phyloP scores from a whole-genome alignment of 2,329 filamentous ascomycete genomes.

The Curvularia eragrostidis region DNA sequence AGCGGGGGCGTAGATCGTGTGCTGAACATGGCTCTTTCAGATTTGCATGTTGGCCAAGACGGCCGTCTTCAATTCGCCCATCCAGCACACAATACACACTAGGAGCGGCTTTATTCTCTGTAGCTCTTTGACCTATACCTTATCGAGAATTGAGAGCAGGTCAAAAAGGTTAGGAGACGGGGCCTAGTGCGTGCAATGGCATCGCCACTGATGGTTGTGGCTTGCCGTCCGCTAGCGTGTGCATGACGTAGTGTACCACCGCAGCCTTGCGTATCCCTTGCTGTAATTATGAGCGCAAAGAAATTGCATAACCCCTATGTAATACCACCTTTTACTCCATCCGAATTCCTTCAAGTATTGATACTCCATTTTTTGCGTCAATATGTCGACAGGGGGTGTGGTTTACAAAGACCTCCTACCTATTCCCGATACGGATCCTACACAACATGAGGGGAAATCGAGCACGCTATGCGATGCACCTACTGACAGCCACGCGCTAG shows the following conservation, averaged over 20 bases:
- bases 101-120: neutral
- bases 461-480: conserved; percentile 51
- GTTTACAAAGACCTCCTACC: conserved; percentile 49
- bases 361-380: conserved; percentile 14
- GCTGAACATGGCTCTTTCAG: neutral
- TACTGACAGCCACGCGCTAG: conserved; percentile 57
- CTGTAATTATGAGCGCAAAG: conserved; percentile 14
- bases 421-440: conserved; percentile 43
- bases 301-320: conserved; percentile 10
- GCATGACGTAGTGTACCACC: conserved; percentile 27
- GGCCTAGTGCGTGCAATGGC: neutral
- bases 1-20: conserved; percentile 14
- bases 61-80: neutral
- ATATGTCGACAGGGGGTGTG: conserved; percentile 40
- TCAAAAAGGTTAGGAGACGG: neutral
- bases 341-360: neutral
- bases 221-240: conserved; percentile 20
- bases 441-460: conserved; percentile 35
- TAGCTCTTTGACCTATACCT: neutral
- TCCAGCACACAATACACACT: neutral
- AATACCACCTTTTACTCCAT: neutral
- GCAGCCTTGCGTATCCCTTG: conserved; percentile 10
- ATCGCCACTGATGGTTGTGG: conserved; percentile 20
- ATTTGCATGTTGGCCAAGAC: neutral
- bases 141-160: neutral